Conservation (phyloP, 2,329 filamentous ascomycete genomes). For the Hymenoscyphus occultus region DNA sequence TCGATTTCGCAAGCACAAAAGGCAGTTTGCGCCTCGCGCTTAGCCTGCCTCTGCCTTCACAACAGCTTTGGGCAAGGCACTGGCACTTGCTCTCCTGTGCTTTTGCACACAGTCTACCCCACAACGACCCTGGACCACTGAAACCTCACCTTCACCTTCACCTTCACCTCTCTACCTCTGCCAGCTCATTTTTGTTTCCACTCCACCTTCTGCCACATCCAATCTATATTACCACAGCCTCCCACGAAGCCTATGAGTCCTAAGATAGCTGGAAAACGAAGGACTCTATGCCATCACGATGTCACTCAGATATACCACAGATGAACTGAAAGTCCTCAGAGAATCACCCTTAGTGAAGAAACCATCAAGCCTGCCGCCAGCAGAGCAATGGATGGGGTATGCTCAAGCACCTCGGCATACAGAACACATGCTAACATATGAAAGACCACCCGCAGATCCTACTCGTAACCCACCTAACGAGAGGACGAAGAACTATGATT, state of each 20-base stretch:
- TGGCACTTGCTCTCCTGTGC: not conserved
- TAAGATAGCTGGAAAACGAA: not conserved
- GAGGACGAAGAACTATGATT: slow-evolving; percentile 42
- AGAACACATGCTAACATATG: slow-evolving; percentile 24
- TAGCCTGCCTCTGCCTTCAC: slow-evolving; percentile 20
- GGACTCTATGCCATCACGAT: slow-evolving; percentile 20
- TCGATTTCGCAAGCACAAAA: slow-evolving; percentile 14
- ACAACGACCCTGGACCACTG: not conserved
- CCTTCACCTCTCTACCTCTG: not conserved
- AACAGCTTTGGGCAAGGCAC: slow-evolving; percentile 12
- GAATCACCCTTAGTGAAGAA: slow-evolving; percentile 81
- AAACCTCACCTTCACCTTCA: not conserved
- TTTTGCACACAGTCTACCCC: not conserved
- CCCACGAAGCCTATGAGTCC: slow-evolving; percentile 8
- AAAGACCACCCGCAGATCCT: slow-evolving; percentile 32
- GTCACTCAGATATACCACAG: slow-evolving; percentile 62
- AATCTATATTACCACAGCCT: not conserved
- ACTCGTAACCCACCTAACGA: slow-evolving; percentile 45
- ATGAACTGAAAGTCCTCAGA: slow-evolving; percentile 72
- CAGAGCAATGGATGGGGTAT: slow-evolving; percentile 97
- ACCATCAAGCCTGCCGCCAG: slow-evolving; percentile 73
- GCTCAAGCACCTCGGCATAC: slow-evolving; percentile 14
- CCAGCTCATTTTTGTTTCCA: not conserved
- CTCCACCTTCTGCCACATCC: not conserved
- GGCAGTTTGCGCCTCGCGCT: slow-evolving; percentile 26